Conservation (phyloP, 2,329 filamentous ascomycete species). For the Colletotrichum sp. region DNA sequence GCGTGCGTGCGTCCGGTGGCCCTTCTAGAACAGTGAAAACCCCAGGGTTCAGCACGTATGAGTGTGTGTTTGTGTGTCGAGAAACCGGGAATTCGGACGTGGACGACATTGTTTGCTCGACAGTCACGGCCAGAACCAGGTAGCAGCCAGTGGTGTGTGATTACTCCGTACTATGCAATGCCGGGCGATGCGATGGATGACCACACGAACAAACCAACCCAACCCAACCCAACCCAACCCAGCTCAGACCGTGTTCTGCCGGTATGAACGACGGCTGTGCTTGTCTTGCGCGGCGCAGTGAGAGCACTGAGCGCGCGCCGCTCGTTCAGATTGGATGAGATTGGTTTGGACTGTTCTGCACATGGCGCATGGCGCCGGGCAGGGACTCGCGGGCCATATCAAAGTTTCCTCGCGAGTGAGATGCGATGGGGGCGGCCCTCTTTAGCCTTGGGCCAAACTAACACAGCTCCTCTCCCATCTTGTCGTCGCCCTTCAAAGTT, state of each 20-base stretch:
- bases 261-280: neutral
- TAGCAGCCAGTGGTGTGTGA: neutral
- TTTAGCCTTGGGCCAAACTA: neutral
- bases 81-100: neutral
- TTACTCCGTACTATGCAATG: neutral
- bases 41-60: neutral
- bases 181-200: neutral
- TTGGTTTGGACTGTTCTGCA: neutral
- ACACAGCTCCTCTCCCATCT: neutral
- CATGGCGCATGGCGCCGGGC: neutral
- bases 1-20: neutral
- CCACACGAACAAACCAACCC: neutral
- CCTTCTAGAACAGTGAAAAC: neutral
- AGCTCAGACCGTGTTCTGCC: neutral
- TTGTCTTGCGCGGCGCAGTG: neutral
- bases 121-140: neutral
- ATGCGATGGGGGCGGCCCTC: neutral
- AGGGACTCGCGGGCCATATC: neutral
- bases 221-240: neutral
- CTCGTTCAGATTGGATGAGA: neutral
- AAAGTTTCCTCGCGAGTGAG: neutral
- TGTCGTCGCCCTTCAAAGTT: neutral
- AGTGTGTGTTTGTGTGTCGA: neutral
- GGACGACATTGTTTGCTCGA: neutral
- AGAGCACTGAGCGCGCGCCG: neutral